These are phyloP conservation scores for Aulographum hederae DNA, from an alignment of 2,329 filamentous ascomycete species.

Conservation along the genomic window DNA sequence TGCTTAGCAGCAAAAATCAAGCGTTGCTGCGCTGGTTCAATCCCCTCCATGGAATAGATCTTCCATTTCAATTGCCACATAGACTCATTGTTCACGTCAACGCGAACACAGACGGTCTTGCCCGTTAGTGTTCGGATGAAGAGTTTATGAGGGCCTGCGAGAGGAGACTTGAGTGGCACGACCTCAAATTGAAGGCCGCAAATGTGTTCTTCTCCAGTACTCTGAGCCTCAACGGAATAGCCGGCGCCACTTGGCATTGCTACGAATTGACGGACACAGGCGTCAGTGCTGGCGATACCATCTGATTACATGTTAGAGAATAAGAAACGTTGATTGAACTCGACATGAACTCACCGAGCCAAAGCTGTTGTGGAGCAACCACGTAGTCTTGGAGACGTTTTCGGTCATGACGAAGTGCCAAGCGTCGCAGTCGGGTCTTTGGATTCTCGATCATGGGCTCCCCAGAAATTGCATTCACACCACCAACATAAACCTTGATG, in stretches of 20 bases:
- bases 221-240: slow-evolving; percentile 27
- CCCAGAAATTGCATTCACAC: slow-evolving; percentile 23
- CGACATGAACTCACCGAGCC: slow-evolving; percentile 12
- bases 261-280: slow-evolving; percentile 28
- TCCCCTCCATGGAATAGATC: neutral
- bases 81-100: too few relatives aligned
- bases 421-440: slow-evolving; percentile 6
- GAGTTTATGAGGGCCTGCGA: too few relatives aligned
- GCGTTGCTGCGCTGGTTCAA: neutral
- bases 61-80: neutral
- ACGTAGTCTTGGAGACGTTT: slow-evolving; percentile 24
- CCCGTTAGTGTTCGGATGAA: too few relatives aligned
- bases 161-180: slow-evolving; percentile 10
- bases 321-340: neutral
- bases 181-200: slow-evolving; percentile 29
- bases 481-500: slow-evolving; percentile 19
- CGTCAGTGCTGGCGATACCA: slow-evolving; percentile 17
- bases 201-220: slow-evolving; percentile 22
- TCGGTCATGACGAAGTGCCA: neutral
- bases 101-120: too few relatives aligned
- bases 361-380: slow-evolving; percentile 19
- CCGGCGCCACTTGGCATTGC: slow-evolving; percentile 25
- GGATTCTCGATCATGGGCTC: slow-evolving; percentile 11
- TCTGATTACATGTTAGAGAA: slow-evolving; percentile 10
- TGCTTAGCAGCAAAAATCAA: neutral